Evolutionary conservation across 768 basidiomycete species (phyloP), one percentile per base, ranked within the genome.

Genomic region (Pulveroboletus ravenelii): DNA sequence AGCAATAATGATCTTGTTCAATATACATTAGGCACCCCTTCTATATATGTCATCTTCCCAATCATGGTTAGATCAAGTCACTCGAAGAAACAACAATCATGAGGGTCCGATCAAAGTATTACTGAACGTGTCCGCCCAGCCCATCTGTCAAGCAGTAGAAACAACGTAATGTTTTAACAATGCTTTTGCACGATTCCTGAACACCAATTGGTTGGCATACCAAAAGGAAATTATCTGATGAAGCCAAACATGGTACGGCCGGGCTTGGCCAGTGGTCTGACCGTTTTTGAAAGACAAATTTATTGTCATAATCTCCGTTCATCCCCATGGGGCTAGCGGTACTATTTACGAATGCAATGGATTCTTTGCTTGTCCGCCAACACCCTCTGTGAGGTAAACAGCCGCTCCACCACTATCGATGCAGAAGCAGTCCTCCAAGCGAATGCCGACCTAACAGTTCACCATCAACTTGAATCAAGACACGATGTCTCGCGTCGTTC

Each of bases 401-500:
- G 82, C 70, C 1, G 52, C 57, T 0, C 87, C 86, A n/a, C 68
- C 60, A 9, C 75, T 71, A 48, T 76, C 63, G 50, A 92, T 77
- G 58, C 78, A 84, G 61, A 89, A 85, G 60, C 90, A 93, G 60
- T 93, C 92, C 63, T 93, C 90, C 46, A 94, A 68, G 39, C 90
- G 78, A 15, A 93, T 78, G 2, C 91, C 90, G 25, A 89, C 75
- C 84, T 86, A 50, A 59, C 50, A 57, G 41, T 39, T 60, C n/a
- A 27, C 25, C 43, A 27, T 23, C 38, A 51, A 17, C 6, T 12
- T 10, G 31, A 32, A 32, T 12, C 27, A 36, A 2, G 17, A 34
- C 32, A 43, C 25, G 30, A 32, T 29, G 38, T 31, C 27, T 38
- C 18, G 36, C 39, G 38, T 45, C 29, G 32, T 15, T 36, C n/a